Evolutionary conservation across 345 rosid species (phyloP).

Genomic region (Noccaea bulbosa): DNA sequence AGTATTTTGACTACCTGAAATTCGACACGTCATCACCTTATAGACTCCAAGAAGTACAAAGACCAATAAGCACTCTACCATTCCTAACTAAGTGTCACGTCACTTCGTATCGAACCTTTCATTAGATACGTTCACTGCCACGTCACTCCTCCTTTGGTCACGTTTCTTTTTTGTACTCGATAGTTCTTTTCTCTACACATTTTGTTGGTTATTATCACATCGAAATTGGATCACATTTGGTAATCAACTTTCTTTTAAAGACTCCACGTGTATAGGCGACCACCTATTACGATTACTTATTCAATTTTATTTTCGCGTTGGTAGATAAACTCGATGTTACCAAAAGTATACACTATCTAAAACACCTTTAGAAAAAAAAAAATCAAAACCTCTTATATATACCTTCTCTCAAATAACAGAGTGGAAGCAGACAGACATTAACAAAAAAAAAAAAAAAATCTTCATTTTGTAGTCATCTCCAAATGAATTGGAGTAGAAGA

Average conservation of each 20-base stretch:
- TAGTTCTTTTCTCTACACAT: conserved; percentile 7
- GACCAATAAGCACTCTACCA: conserved; percentile 35
- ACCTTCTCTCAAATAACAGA: conserved; percentile 14
- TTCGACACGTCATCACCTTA: conserved; percentile 42
- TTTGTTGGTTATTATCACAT: conserved; percentile 27
- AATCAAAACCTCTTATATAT: conserved; percentile 28
- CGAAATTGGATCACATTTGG: conserved; percentile 31
- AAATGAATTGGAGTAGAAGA: conserved; percentile 76
- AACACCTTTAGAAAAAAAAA: background rate
- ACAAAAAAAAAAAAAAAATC: background rate
- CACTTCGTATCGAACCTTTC: conserved; percentile 38
- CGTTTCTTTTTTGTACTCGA: conserved; percentile 29
- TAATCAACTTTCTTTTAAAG: conserved; percentile 31
- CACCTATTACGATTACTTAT: conserved; percentile 6
- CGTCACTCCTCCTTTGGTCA: conserved; percentile 41
- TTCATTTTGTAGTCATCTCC: conserved; percentile 11
- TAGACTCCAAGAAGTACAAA: conserved; percentile 32
- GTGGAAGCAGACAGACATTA: conserved; percentile 37
- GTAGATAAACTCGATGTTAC: conserved; percentile 46
- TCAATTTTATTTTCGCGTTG: conserved; percentile 17
- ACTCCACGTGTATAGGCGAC: conserved; percentile 35
- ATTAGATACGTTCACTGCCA: conserved; percentile 39
- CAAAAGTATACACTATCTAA: conserved; percentile 45
- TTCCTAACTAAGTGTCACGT: conserved; percentile 46
- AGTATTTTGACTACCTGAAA: conserved; percentile 39